Evolutionary conservation across 768 basidiomycete species (phyloP), one percentile per base, ranked within the genome.

Genomic region (Tulasnella sp.): DNA sequence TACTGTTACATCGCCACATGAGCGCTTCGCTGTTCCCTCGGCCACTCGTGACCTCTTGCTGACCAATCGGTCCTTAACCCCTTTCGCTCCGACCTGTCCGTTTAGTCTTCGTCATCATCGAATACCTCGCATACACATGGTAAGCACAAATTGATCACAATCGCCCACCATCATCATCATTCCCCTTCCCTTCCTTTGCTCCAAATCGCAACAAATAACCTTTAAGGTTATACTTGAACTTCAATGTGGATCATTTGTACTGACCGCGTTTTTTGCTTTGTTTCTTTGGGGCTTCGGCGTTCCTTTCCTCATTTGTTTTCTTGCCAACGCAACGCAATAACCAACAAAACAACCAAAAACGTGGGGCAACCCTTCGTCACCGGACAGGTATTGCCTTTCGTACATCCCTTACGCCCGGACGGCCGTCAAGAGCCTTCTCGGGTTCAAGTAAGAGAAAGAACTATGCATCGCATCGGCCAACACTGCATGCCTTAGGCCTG

Each of bases 111-210:
- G 96, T 98, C 81, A 89, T 97, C 86, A 88, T 98, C 85, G 92
- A 97, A 86, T 97, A 94, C 86, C 88, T 97, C 80, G 96, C 96
- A 8, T 97, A 93, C 86, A 91, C 93, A 31, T 98, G 96, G 96
- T 97, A 94, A 85, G 84, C 64, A 60, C 58, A 69, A 91, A 90
- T 76, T 86, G 94, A 42, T 93, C 44, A 44, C 44, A 44, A 44
- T 44, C 44, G 14, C 8, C 44, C 46, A 46, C 16, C 46, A 46
- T 46, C 46, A 46, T 18, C 46, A 46, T 20, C 44, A 46, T 12
- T 14, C 4, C 16, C 14, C 4, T 92, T 9, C 31, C 58, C 20
- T 54, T 78, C 64, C 77, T 7, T 3, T 22, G 37, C 72, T 20
- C 78, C 64, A 24, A 69, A 37, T 69, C 64, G 12, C 34, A 37